phyloP scores from a whole-genome alignment of 495 filamentous ascomycete genomes.

The Tetracladium setigerum region DNA sequence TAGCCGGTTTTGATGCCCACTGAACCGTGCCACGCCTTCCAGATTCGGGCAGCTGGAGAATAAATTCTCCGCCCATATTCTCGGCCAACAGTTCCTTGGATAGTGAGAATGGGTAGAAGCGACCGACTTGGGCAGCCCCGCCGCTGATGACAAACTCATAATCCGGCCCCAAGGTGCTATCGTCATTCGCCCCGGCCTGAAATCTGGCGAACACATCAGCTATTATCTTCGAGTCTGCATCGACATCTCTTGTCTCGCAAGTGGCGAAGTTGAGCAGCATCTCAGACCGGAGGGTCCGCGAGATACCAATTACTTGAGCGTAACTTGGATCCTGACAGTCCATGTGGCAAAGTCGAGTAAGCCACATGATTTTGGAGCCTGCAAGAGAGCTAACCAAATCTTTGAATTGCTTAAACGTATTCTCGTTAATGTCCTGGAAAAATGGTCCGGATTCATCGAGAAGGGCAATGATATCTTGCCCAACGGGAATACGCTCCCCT shows the following conservation, averaged over 20 bases:
- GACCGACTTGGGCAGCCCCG: slow-evolving; percentile 5
- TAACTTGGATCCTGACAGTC: slow-evolving; percentile 31
- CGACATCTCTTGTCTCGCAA: slow-evolving; percentile 6
- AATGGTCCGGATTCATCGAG: slow-evolving; percentile 26
- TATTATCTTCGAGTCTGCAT: slow-evolving; percentile 17
- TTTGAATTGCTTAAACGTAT: slow-evolving; percentile 16
- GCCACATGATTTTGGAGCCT: slow-evolving; percentile 27
- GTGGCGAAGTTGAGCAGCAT: slow-evolving; percentile 11
- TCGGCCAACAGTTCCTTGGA: background rate
- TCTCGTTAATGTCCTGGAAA: slow-evolving; percentile 19
- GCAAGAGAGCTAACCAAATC: too few relatives aligned
- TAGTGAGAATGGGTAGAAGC: slow-evolving; percentile 2
- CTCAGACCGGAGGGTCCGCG: slow-evolving; percentile 19
- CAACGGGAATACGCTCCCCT: slow-evolving; percentile 11
- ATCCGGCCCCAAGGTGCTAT: slow-evolving; percentile 1
- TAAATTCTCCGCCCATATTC: background rate
- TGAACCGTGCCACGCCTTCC: background rate
- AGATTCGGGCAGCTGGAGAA: background rate
- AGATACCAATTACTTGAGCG: slow-evolving; percentile 21
- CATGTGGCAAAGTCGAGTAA: slow-evolving; percentile 30
- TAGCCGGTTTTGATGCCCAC: background rate
- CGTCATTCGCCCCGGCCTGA: background rate
- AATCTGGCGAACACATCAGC: background rate
- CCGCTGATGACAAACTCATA: slow-evolving; percentile 9
- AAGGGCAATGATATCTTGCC: slow-evolving; percentile 25